A percentile compares a stretch with the other conserved stretches of the same genome.
These are phyloP conservation scores for Penicillium sp. DNA, from an alignment of 2,329 filamentous ascomycete species.

Conservation along the genomic window DNA sequence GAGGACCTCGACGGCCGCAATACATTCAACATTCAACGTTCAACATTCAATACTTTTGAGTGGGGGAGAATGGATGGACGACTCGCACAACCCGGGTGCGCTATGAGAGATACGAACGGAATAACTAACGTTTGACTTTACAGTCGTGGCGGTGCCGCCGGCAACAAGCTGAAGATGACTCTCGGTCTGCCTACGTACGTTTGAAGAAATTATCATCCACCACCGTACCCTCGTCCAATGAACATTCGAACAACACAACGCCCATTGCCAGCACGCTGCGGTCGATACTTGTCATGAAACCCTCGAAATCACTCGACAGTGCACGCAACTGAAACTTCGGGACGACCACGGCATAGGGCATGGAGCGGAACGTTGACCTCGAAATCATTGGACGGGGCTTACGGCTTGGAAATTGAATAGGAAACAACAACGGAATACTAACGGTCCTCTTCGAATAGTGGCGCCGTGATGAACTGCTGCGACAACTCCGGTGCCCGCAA, in stretches of 20 bases:
- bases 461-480: constrained; percentile 99
- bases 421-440: constrained; percentile 24
- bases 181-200: constrained; percentile 99
- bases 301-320: neutral
- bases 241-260: constrained; percentile 9
- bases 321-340: neutral
- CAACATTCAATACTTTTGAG: constrained; percentile 12
- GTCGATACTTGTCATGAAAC: neutral
- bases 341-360: constrained; percentile 1
- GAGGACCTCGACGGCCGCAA: constrained; percentile 9
- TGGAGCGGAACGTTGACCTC: constrained; percentile 1
- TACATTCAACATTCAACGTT: constrained; percentile 4
- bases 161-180: constrained; percentile 99
- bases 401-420: constrained; percentile 5
- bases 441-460: constrained; percentile 55
- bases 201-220: constrained; percentile 20
- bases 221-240: constrained; percentile 16
- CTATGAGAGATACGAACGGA: constrained; percentile 5
- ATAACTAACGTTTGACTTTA: constrained; percentile 23
- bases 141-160: constrained; percentile 81
- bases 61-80: constrained; percentile 2
- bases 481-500: constrained; percentile 99
- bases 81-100: constrained; percentile 3
- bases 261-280: constrained; percentile 5
- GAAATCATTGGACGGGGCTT: constrained; percentile 14